Percentiles rank a stretch among this genome's conserved stretches.
These are phyloP conservation scores for Lentinus tigrinus DNA, from an alignment of 768 basidiomycete species.

Conservation along the genomic window DNA sequence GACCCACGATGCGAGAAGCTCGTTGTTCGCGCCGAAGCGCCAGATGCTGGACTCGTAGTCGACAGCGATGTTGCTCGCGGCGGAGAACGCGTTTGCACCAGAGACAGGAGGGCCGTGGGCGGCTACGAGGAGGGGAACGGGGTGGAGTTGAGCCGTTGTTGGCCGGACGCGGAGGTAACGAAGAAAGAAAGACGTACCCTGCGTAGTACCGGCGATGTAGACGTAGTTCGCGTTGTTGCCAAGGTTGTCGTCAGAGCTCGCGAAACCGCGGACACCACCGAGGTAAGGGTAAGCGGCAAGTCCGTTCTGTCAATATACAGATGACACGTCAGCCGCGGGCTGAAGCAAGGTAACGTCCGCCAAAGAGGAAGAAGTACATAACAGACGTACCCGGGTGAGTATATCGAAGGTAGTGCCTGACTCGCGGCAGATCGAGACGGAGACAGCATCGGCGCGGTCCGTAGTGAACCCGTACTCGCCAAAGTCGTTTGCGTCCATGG, in stretches of 20 bases:
- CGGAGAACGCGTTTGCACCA: constrained; percentile 19
- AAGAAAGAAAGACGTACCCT: constrained; percentile 5
- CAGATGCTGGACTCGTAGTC: constrained; percentile 24
- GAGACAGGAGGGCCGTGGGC: constrained; percentile 5
- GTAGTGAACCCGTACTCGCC: constrained; percentile 23
- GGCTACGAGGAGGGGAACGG: neutral
- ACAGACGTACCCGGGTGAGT: constrained; percentile 11
- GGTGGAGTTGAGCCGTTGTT: neutral
- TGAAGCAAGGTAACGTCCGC: too few species aligned
- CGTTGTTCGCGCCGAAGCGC: constrained; percentile 8
- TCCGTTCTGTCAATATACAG: constrained; percentile 16
- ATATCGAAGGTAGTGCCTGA: constrained; percentile 17
- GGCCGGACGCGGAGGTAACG: neutral
- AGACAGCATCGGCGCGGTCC: constrained; percentile 12
- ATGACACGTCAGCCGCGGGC: neutral
- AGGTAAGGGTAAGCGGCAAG: constrained; percentile 6
- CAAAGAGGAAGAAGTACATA: neutral
- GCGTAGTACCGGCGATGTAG: constrained; percentile 14
- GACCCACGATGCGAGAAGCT: constrained; percentile 18
- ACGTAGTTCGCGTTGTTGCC: constrained; percentile 15
- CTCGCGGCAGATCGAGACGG: constrained; percentile 7
- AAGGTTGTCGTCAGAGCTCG: constrained; percentile 7
- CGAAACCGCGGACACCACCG: constrained; percentile 15
- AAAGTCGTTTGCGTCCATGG: constrained; percentile 12
- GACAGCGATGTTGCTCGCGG: constrained; percentile 9